These are phyloP conservation scores for Neotropicomus parvogracilis DNA, from an alignment of 1,284 basidiomycete species.

Conservation along the genomic window DNA sequence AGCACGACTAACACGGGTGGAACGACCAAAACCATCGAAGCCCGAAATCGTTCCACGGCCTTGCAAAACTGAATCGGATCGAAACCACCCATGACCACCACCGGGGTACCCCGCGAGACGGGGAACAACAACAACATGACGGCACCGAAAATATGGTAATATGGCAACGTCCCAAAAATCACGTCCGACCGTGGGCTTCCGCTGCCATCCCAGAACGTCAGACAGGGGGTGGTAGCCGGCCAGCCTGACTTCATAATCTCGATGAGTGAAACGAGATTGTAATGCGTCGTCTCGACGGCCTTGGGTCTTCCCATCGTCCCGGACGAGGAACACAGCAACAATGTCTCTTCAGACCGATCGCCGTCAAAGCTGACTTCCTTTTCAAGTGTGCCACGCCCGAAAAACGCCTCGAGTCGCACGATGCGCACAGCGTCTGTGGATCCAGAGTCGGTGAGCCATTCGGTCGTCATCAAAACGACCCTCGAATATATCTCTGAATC, in stretches of 20 bases:
- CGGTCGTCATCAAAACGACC: constrained; percentile 44
- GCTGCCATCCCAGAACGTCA: constrained; percentile 4
- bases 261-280: constrained; percentile 54
- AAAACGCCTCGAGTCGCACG: constrained; percentile 40
- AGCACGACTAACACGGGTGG: constrained; percentile 82
- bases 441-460: constrained; percentile 36
- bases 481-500: constrained; percentile 41
- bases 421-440: constrained; percentile 27
- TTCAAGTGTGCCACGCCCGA: constrained; percentile 41
- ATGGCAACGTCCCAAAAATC: constrained; percentile 57
- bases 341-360: constrained; percentile 46
- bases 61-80: constrained; percentile 70
- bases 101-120: constrained; percentile 52
- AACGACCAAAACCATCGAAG: constrained; percentile 66
- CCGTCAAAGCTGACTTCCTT: constrained; percentile 52
- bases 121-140: constrained; percentile 62
- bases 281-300: constrained; percentile 64
- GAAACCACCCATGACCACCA: constrained; percentile 71
- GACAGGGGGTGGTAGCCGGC: constrained; percentile 34
- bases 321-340: constrained; percentile 64
- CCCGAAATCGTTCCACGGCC: constrained; percentile 61
- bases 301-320: constrained; percentile 65
- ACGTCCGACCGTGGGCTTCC: constrained; percentile 36
- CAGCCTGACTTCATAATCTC: constrained; percentile 43
- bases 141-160: constrained; percentile 53